Conservation (phyloP, 345 rosid genomes). For the Hevea brasiliensis region DNA sequence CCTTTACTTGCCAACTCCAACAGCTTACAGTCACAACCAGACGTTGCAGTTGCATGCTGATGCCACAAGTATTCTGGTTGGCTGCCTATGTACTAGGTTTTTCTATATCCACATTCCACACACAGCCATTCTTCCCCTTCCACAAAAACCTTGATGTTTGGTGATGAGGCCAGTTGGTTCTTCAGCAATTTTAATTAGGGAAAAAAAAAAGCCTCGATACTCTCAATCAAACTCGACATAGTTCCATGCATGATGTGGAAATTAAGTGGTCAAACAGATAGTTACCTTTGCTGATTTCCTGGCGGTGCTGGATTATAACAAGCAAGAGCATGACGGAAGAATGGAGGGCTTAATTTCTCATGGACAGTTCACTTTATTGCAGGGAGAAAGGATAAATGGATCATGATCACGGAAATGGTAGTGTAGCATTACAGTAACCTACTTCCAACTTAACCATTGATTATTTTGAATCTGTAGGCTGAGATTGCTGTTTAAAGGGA, state of each 20-base stretch:
- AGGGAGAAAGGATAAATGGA: not conserved
- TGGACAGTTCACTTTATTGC: not conserved
- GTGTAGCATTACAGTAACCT: not conserved
- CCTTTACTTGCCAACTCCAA: conserved; percentile 51
- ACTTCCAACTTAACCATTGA: no score
- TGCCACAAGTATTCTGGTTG: no score
- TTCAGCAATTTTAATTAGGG: not conserved
- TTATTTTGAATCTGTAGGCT: not conserved
- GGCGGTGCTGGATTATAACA: not conserved
- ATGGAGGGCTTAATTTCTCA: not conserved
- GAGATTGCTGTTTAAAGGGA: not conserved
- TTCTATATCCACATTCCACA: not conserved
- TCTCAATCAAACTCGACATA: no score
- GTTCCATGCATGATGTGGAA: not conserved
- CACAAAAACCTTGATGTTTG: not conserved
- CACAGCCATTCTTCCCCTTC: not conserved
- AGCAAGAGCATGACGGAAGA: no score
- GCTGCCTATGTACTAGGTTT: no score
- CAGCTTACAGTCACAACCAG: conserved; percentile 36
- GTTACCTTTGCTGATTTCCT: not conserved
- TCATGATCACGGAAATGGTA: not conserved
- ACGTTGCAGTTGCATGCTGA: conserved; percentile 46
- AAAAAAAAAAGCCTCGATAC: no score
- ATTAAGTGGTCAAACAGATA: not conserved
- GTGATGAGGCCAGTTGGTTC: not conserved